A percentile compares a stretch with the other conserved stretches of the same genome.
Evolutionary conservation across 768 basidiomycete genomes (phyloP).

Genomic region (Mycena chlorophos): DNA sequence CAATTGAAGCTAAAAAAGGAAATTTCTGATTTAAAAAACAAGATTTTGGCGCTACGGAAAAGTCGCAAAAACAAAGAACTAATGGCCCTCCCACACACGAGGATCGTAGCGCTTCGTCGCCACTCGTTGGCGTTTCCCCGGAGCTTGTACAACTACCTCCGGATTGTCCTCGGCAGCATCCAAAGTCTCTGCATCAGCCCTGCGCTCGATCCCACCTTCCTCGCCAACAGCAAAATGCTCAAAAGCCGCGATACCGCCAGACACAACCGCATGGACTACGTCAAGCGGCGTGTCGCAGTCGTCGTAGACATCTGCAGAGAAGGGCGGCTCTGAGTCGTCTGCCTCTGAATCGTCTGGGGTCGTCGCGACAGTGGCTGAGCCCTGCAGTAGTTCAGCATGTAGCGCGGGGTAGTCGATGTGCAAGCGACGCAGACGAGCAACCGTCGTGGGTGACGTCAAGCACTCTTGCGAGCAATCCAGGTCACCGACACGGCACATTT

Average conservation of each 20-base stretch:
- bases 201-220: slow-evolving; percentile 7
- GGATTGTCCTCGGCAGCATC: neutral
- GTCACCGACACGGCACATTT: neutral
- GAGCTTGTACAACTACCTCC: neutral
- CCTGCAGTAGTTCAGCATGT: neutral
- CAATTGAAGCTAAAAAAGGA: neutral
- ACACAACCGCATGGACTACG: slow-evolving; percentile 8
- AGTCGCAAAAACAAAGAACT: slow-evolving; percentile 1
- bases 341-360: neutral
- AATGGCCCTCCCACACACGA: slow-evolving; percentile 6
- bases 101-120: neutral
- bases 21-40: neutral
- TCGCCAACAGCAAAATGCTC: neutral
- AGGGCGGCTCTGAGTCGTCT: neutral
- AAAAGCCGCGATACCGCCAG: neutral
- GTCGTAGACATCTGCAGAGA: slow-evolving; percentile 1
- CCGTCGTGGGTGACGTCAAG: neutral
- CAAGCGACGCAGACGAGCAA: neutral
- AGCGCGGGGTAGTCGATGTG: neutral
- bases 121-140: slow-evolving; percentile 1
- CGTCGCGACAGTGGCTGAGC: neutral
- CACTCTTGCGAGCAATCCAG: neutral
- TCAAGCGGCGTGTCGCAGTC: slow-evolving; percentile 16
- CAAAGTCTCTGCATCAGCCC: slow-evolving; percentile 5
- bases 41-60: neutral